A percentile compares a stretch with the other conserved stretches of the same genome.
phyloP scores from a whole-genome alignment of 2,329 filamentous ascomycete genomes.

The Blastomyces emzantsi region DNA sequence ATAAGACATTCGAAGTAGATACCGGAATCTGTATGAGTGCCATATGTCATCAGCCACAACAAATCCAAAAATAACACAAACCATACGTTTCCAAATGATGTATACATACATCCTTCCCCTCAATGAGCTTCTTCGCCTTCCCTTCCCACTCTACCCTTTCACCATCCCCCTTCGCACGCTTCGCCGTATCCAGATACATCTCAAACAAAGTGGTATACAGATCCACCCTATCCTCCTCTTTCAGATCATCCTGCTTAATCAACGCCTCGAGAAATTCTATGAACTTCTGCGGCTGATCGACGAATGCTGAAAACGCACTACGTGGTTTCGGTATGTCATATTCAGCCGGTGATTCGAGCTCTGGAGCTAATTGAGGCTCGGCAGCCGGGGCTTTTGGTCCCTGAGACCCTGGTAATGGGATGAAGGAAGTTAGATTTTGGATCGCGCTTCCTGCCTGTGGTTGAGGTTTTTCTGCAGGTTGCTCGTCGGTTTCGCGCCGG shows the following conservation, averaged over 20 bases:
- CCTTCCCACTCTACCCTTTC: slow-evolving; percentile 75
- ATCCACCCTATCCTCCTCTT: slow-evolving; percentile 67
- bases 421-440: slow-evolving; percentile 73
- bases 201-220: slow-evolving; percentile 94
- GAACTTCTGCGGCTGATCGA: slow-evolving; percentile 87
- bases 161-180: slow-evolving; percentile 55
- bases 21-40: slow-evolving; percentile 52
- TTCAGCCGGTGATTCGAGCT: slow-evolving; percentile 39
- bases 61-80: background rate
- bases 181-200: slow-evolving; percentile 91
- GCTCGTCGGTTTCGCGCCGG: slow-evolving; percentile 47
- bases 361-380: slow-evolving; percentile 22
- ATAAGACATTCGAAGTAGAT: slow-evolving; percentile 86
- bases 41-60: slow-evolving; percentile 14
- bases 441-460: slow-evolving; percentile 62
- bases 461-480: slow-evolving; percentile 40
- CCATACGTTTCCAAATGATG: background rate
- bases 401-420: slow-evolving; percentile 58
- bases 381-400: slow-evolving; percentile 26
- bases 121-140: slow-evolving; percentile 83
- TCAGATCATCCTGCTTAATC: slow-evolving; percentile 60
- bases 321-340: slow-evolving; percentile 77
- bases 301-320: slow-evolving; percentile 90
- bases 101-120: slow-evolving; percentile 56
- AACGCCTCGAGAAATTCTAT: slow-evolving; percentile 88